These are phyloP conservation scores for Aspergillus phoenicis DNA, from an alignment of 2,329 filamentous ascomycete genomes.

Conservation along the genomic window DNA sequence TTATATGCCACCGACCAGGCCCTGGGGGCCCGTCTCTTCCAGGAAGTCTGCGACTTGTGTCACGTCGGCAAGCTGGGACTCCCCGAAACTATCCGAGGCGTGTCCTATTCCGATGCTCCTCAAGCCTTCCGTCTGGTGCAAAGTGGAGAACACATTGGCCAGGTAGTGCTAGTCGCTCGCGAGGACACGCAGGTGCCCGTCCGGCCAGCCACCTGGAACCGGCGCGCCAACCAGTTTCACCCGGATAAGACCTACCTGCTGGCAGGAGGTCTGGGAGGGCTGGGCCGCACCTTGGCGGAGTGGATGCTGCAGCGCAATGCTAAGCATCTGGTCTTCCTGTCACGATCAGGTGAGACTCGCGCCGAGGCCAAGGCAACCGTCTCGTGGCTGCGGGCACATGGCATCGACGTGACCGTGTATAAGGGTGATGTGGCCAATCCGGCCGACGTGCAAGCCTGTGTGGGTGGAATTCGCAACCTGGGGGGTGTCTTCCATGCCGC, in stretches of 20 bases:
- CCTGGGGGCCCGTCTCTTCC: background rate
- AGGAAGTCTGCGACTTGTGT: background rate
- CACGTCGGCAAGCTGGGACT: background rate
- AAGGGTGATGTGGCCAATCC: background rate
- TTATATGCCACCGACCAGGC: background rate
- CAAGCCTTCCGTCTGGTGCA: background rate
- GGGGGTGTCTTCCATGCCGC: background rate
- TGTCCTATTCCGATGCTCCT: background rate
- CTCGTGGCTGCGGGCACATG: background rate
- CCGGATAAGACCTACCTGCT: background rate
- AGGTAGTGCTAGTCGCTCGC: background rate
- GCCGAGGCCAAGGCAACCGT: background rate
- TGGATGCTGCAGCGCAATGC: background rate
- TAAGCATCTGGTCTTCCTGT: background rate
- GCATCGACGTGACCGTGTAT: background rate
- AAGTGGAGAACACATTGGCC: background rate
- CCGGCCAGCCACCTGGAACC: background rate
- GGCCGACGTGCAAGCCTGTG: background rate
- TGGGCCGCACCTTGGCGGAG: background rate
- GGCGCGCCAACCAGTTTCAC: background rate
- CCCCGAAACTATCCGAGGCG: background rate
- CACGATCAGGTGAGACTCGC: background rate
- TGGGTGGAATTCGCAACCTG: background rate
- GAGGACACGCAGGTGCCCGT: background rate
- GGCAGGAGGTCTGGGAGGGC: background rate